Conservation (phyloP, 2,329 filamentous ascomycete species). For the Neofusicoccum ribis region DNA sequence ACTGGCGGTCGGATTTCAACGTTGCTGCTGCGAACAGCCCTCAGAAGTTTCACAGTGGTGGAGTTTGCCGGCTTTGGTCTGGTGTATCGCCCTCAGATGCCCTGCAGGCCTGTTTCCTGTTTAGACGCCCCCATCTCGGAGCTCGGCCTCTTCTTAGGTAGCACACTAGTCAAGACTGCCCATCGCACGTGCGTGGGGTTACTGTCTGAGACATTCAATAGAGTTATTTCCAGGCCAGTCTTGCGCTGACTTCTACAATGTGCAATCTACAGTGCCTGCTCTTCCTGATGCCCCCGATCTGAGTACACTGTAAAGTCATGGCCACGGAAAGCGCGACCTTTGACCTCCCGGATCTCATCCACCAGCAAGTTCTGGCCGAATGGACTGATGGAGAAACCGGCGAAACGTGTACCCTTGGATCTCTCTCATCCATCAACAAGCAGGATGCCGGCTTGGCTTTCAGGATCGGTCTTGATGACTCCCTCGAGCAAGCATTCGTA, state of each 20-base stretch:
- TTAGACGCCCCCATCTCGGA: neutral
- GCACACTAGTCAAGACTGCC: neutral
- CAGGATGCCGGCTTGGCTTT: conserved; percentile 2
- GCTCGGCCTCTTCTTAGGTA: neutral
- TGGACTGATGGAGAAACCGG: neutral
- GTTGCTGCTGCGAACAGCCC: neutral
- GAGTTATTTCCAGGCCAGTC: neutral
- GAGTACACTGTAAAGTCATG: neutral
- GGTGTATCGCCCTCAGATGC: neutral
- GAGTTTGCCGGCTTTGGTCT: neutral
- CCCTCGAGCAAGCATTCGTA: neutral
- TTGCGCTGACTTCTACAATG: neutral
- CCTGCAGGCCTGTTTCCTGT: neutral
- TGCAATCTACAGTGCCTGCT: neutral
- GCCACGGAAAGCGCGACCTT: neutral
- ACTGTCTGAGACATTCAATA: neutral
- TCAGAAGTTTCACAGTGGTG: neutral
- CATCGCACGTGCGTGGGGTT: no score
- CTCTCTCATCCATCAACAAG: conserved; percentile 4
- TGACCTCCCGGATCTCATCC: neutral
- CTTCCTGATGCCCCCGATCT: neutral
- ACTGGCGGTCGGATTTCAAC: neutral
- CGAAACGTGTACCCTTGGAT: neutral
- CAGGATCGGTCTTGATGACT: conserved; percentile 2
- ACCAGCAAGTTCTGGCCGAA: conserved; percentile 11